These are phyloP conservation scores for Chaetoscypha palmicola DNA, from an alignment of 2,329 filamentous ascomycete genomes.

Conservation along the genomic window DNA sequence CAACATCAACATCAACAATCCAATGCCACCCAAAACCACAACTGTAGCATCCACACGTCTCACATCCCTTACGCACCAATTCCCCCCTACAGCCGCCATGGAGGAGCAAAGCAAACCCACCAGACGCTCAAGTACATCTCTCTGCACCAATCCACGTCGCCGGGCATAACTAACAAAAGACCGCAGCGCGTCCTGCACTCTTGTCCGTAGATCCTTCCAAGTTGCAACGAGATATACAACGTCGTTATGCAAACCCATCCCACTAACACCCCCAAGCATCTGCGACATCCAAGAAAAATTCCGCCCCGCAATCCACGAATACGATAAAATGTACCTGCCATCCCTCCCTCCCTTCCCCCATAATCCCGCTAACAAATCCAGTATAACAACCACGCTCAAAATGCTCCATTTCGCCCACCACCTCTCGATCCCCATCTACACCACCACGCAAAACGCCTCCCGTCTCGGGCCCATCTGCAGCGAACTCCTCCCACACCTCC, in stretches of 20 bases:
- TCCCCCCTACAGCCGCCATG: constrained; percentile 9
- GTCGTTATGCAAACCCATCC: no score
- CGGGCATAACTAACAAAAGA: constrained; percentile 6
- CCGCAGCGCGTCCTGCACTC: constrained; percentile 18
- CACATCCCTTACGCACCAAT: neutral
- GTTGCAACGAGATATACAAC: no score
- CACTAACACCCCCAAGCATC: no score
- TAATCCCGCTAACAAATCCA: no score
- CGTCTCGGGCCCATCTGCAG: constrained; percentile 75
- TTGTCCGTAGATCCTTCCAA: constrained; percentile 16
- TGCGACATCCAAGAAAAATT: constrained; percentile 97
- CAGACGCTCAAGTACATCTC: constrained; percentile 20
- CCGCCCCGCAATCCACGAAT: constrained; percentile 73
- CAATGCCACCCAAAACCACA: neutral
- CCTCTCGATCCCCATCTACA: constrained; percentile 70
- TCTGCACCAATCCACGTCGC: neutral
- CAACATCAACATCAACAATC: no score
- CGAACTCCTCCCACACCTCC: constrained; percentile 51
- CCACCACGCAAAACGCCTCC: constrained; percentile 76
- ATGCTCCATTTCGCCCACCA: constrained; percentile 57
- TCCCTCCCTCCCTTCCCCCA: constrained; percentile 4
- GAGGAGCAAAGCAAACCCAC: constrained; percentile 13
- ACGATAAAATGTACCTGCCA: constrained; percentile 61
- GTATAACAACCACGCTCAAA: constrained; percentile 60
- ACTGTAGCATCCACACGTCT: neutral